Evolutionary conservation across 2,329 filamentous ascomycete species (phyloP).

Genomic region (Trichoderma aggressivum): DNA sequence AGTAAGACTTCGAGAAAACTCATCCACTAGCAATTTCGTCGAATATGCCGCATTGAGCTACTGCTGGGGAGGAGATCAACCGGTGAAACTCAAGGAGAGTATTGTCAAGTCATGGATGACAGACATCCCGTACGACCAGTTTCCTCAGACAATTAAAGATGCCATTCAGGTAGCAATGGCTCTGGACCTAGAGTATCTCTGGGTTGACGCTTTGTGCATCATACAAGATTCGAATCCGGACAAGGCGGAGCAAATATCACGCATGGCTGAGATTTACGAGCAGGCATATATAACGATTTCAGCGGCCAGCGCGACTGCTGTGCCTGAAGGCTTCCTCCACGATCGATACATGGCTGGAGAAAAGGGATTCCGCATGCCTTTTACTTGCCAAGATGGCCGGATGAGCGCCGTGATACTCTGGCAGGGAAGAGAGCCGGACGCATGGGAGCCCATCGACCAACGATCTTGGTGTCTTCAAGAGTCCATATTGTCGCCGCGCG

Average conservation of each 20-base stretch:
- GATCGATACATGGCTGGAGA: background rate
- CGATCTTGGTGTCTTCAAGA: slow-evolving; percentile 11
- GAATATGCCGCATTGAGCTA: background rate
- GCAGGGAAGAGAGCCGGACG: background rate
- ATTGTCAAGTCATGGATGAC: background rate
- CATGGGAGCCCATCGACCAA: slow-evolving; percentile 5
- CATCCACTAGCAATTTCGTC: background rate
- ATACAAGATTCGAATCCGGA: slow-evolving; percentile 6
- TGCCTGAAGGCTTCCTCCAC: background rate
- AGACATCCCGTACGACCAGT: background rate
- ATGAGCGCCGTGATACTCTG: background rate
- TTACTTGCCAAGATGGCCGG: background rate
- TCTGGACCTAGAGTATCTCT: background rate
- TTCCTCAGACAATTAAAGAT: background rate
- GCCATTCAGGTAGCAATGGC: background rate
- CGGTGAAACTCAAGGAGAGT: background rate
- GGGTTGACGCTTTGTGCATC: slow-evolving; percentile 5
- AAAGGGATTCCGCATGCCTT: background rate
- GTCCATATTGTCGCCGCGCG: background rate
- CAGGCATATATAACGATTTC: background rate
- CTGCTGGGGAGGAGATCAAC: slow-evolving; percentile 2
- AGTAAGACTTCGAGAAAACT: background rate
- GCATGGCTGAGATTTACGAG: background rate
- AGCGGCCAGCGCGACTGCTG: background rate
- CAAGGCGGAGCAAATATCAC: slow-evolving; percentile 4